phyloP scores from a whole-genome alignment of 1,139 yeast species.

The Kurtzmaniella quercitrusa region DNA sequence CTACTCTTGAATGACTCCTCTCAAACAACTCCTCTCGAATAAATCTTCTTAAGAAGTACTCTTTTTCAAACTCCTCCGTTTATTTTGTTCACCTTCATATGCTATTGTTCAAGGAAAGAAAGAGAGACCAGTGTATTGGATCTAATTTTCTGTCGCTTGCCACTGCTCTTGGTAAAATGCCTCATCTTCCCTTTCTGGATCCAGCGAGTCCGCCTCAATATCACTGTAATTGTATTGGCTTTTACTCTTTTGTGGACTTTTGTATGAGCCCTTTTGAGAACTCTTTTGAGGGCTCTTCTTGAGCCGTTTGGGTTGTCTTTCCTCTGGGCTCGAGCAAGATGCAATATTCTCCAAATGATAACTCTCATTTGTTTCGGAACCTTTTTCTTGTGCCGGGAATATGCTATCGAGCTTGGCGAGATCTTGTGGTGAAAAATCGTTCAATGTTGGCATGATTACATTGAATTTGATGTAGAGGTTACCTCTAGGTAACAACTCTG shows the following conservation, averaged over 20 bases:
- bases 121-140: too few species aligned
- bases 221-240: slow-evolving; percentile 23
- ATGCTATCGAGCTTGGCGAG: slow-evolving; percentile 10
- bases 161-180: slow-evolving; percentile 19
- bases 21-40: too few species aligned
- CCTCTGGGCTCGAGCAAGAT: slow-evolving; percentile 14
- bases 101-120: background rate
- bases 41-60: background rate
- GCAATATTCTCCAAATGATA: slow-evolving; percentile 15
- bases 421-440: slow-evolving; percentile 22
- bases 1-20: too few species aligned
- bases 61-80: background rate
- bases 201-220: slow-evolving; percentile 16
- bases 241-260: slow-evolving; percentile 3
- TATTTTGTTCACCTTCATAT: background rate
- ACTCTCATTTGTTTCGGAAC: background rate
- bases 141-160: slow-evolving; percentile 10
- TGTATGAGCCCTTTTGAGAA: slow-evolving; percentile 1
- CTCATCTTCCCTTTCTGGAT: slow-evolving; percentile 21
- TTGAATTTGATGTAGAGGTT: slow-evolving; percentile 41
- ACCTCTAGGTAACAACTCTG: slow-evolving; percentile 26
- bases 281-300: background rate
- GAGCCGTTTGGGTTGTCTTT: background rate
- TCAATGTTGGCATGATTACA: slow-evolving; percentile 30
- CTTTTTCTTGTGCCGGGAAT: background rate